A percentile compares a stretch with the other conserved stretches of the same genome.
These are phyloP conservation scores for Calonectria pseudoreteaudii DNA, from an alignment of 2,329 filamentous ascomycete genomes.

Conservation along the genomic window DNA sequence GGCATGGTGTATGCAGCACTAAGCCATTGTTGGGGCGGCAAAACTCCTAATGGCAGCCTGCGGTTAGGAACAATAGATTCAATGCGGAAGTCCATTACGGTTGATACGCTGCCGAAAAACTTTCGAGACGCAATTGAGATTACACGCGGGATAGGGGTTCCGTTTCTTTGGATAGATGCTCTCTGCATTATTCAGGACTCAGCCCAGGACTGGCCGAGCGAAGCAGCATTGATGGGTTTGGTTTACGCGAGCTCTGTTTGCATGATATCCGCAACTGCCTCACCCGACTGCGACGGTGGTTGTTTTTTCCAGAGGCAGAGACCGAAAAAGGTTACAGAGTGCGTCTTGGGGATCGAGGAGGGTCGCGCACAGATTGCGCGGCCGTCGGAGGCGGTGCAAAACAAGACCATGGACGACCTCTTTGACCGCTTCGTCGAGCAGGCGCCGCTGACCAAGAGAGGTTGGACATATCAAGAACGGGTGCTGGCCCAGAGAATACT, in stretches of 20 bases:
- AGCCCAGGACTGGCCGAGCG: slow-evolving; percentile 28
- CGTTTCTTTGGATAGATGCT: slow-evolving; percentile 38
- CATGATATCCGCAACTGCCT: slow-evolving; percentile 1
- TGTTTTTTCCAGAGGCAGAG: not conserved
- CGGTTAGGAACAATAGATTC: not conserved
- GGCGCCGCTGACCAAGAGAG: not conserved
- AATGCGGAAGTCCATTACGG: not conserved
- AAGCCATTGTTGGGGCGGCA: slow-evolving; percentile 6
- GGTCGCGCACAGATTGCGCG: not conserved
- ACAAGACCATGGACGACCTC: not conserved
- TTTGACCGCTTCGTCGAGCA: slow-evolving; percentile 1
- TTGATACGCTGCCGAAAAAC: not conserved
- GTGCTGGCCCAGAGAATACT: not conserved
- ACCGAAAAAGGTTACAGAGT: not conserved
- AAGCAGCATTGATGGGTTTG: not conserved
- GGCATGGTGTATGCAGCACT: not conserved
- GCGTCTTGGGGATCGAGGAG: not conserved
- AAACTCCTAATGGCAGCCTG: not conserved
- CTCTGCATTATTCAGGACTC: slow-evolving; percentile 40
- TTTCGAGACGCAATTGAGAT: not conserved
- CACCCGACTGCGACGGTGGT: not conserved
- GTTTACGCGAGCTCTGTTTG: not conserved
- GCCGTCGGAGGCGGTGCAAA: not conserved
- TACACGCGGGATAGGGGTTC: not conserved
- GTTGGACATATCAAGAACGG: not conserved